phyloP scores from a whole-genome alignment of 2,329 filamentous ascomycete genomes.

The Aspergillus fischeri region DNA sequence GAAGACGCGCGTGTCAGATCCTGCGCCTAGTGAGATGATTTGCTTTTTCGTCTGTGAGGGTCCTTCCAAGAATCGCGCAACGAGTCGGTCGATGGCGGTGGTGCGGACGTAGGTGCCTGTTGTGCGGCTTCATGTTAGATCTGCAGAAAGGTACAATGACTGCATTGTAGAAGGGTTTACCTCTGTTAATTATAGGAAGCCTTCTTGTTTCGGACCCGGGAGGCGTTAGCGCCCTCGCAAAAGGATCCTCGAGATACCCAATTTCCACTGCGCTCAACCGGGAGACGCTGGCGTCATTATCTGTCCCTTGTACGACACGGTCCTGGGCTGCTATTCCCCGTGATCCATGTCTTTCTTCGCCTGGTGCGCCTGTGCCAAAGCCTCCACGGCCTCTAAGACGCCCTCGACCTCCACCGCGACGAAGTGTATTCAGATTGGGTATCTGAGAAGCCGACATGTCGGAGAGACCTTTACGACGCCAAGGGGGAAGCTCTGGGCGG shows the following conservation, averaged over 20 bases:
- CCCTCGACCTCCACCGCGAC: conserved; percentile 47
- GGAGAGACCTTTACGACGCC: conserved; percentile 8
- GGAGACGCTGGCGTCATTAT: conserved; percentile 85
- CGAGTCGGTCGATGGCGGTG: conserved; percentile 71
- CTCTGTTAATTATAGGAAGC: conserved; percentile 90
- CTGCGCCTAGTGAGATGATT: conserved; percentile 87
- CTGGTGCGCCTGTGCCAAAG: conserved; percentile 13
- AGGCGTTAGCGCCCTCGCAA: conserved; percentile 66
- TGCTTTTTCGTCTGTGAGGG: conserved; percentile 49
- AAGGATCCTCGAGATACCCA: conserved; percentile 80
- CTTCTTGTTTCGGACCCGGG: conserved; percentile 52
- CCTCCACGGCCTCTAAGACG: conserved; percentile 44
- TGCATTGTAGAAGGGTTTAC: conserved; percentile 41
- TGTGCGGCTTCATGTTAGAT: neutral
- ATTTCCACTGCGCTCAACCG: conserved; percentile 81
- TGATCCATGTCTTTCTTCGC: conserved; percentile 24
- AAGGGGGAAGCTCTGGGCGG: conserved; percentile 15
- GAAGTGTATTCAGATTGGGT: conserved; percentile 68
- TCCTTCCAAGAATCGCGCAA: conserved; percentile 63
- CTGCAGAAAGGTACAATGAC: neutral
- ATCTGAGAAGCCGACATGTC: conserved; percentile 69
- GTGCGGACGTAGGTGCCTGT: conserved; percentile 91
- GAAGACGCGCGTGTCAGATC: conserved; percentile 87
- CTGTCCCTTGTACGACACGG: conserved; percentile 77
- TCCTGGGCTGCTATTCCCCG: conserved; percentile 53